Evolutionary conservation across 2,329 filamentous ascomycete species (phyloP).

Genomic region (Stachybotrys elegans): DNA sequence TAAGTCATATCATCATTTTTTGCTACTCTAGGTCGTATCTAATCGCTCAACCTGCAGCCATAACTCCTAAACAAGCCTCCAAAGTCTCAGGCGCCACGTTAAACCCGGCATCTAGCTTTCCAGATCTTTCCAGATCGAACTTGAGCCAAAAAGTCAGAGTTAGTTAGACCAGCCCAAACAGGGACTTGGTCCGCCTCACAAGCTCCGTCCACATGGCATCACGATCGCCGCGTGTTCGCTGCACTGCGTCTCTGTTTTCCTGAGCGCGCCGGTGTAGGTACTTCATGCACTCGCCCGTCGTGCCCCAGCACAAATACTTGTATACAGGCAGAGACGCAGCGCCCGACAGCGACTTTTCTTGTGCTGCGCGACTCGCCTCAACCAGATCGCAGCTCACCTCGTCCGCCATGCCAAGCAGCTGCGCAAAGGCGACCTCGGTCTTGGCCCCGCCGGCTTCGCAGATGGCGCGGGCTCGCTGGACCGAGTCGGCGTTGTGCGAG

Average conservation of each 20-base stretch:
- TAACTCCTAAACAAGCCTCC: too few relatives aligned
- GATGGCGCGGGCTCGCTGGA: constrained; percentile 51
- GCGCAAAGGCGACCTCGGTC: constrained; percentile 44
- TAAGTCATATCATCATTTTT: too few relatives aligned
- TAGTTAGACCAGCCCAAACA: constrained; percentile 30
- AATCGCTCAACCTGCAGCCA: too few relatives aligned
- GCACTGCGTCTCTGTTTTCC: constrained; percentile 69
- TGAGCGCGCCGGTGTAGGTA: constrained; percentile 61
- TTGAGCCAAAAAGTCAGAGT: too few relatives aligned
- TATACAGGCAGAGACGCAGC: constrained; percentile 50
- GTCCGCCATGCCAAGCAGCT: constrained; percentile 94
- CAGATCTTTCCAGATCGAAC: too few relatives aligned
- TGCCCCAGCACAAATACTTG: constrained; percentile 68
- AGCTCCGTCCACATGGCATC: constrained; percentile 61
- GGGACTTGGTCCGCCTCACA: constrained; percentile 44
- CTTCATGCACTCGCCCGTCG: constrained; percentile 77
- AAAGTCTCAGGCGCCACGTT: too few relatives aligned
- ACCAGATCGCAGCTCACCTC: constrained; percentile 70
- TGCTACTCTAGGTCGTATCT: too few relatives aligned
- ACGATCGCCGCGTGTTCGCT: constrained; percentile 55
- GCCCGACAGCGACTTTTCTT: constrained; percentile 17
- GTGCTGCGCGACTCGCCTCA: constrained; percentile 26
- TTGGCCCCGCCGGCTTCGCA: constrained; percentile 38
- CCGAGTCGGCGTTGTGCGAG: constrained; percentile 74
- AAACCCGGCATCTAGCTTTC: too few relatives aligned